Percentiles rank a stretch among this genome's conserved stretches.
These are phyloP conservation scores for Mollisia scopiformis DNA, from an alignment of 2,329 filamentous ascomycete species.

Conservation along the genomic window DNA sequence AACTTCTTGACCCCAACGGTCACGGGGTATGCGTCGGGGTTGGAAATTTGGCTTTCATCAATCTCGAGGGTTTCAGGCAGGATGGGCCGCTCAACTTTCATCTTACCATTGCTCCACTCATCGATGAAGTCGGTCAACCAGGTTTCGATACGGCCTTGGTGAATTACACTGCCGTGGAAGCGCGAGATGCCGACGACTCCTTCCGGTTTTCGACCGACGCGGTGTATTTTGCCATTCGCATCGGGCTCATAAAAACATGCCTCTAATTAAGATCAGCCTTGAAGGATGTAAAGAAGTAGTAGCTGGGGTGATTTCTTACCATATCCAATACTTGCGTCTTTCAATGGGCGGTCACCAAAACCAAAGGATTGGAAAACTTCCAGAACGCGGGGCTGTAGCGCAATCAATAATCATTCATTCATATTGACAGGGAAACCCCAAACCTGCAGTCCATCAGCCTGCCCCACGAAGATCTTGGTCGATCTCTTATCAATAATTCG, in stretches of 20 bases:
- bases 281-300: too few species aligned
- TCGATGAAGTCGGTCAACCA: slow-evolving; percentile 66
- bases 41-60: slow-evolving; percentile 52
- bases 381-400: too few species aligned
- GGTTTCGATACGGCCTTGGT: too few species aligned
- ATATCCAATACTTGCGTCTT: too few species aligned
- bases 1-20: slow-evolving; percentile 61
- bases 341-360: too few species aligned
- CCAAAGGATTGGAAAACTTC: too few species aligned
- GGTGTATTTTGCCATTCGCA: slow-evolving; percentile 55
- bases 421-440: too few species aligned
- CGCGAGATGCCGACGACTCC: slow-evolving; percentile 62
- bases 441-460: too few species aligned
- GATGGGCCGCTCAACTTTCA: slow-evolving; percentile 62
- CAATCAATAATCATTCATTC: too few species aligned
- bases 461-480: slow-evolving; percentile 35
- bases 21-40: slow-evolving; percentile 60
- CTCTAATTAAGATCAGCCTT: too few species aligned
- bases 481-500: slow-evolving; percentile 50
- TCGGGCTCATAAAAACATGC: slow-evolving; percentile 65
- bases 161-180: slow-evolving; percentile 68
- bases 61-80: slow-evolving; percentile 59
- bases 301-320: too few species aligned
- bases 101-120: slow-evolving; percentile 54
- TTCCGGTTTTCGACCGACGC: slow-evolving; percentile 64